Conservation (phyloP, 176 grass and related monocot genomes). For the Oryza rufipogon region DNA sequence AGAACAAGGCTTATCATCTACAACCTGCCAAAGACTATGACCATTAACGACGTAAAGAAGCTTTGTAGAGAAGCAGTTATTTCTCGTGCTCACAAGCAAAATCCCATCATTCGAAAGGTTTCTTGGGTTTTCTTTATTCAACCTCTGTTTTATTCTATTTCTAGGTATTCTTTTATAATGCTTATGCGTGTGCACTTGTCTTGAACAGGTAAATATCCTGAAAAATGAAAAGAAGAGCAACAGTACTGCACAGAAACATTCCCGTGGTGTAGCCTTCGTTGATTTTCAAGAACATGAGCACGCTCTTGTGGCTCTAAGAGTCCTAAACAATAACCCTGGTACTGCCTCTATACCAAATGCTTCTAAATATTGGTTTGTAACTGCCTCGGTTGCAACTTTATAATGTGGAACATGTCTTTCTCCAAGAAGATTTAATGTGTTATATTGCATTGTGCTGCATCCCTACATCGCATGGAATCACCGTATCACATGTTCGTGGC, state of each 20-base stretch:
- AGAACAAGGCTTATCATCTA: constrained; percentile 93
- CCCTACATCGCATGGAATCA: constrained; percentile 2
- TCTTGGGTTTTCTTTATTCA: constrained; percentile 29
- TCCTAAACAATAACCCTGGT: constrained; percentile 99
- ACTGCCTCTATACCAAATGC: not conserved
- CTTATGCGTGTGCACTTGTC: constrained; percentile 23
- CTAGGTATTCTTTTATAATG: constrained; percentile 7
- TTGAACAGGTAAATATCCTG: constrained; percentile 81
- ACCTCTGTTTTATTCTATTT: constrained; percentile 8
- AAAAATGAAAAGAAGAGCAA: constrained; percentile 84
- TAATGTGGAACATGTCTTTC: not conserved
- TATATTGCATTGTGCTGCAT: not conserved
- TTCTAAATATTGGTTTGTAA: constrained; percentile 6
- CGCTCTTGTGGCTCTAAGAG: constrained; percentile 87
- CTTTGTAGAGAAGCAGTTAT: constrained; percentile 88
- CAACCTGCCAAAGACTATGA: constrained; percentile 96
- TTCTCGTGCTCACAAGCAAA: constrained; percentile 84
- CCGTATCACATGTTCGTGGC: not conserved
- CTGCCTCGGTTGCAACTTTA: not conserved
- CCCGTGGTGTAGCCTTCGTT: constrained; percentile 87
- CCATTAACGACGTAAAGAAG: constrained; percentile 85
- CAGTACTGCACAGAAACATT: constrained; percentile 70
- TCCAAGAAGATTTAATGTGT: not conserved
- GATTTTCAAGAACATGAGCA: constrained; percentile 98
- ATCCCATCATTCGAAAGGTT: constrained; percentile 89